Conservation (phyloP, 2,329 filamentous ascomycete species). For the Botrytis tulipae region DNA sequence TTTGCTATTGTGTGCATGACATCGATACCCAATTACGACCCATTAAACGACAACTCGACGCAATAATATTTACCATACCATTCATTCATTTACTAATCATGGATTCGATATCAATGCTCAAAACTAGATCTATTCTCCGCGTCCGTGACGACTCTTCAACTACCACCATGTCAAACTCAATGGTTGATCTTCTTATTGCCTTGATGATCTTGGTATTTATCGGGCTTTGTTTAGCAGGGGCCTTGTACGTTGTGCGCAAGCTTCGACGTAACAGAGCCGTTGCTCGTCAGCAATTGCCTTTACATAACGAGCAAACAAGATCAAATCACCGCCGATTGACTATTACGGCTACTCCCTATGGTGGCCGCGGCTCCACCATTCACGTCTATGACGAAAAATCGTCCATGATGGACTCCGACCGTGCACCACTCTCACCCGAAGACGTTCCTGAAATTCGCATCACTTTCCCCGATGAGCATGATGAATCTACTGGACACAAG, state of each 20-base stretch:
- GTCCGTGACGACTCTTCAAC: constrained; percentile 45
- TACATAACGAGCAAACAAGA: constrained; percentile 59
- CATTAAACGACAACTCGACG: constrained; percentile 11
- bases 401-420: constrained; percentile 72
- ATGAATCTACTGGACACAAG: constrained; percentile 70
- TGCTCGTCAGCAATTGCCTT: constrained; percentile 58
- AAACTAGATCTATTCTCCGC: constrained; percentile 45
- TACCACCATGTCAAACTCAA: constrained; percentile 53
- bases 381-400: constrained; percentile 79
- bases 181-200: constrained; percentile 75
- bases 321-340: constrained; percentile 55
- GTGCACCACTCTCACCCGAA: constrained; percentile 74
- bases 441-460: constrained; percentile 94
- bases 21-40: constrained; percentile 8
- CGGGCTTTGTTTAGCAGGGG: constrained; percentile 63
- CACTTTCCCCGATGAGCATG: constrained; percentile 94
- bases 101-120: constrained; percentile 33
- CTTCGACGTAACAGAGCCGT: constrained; percentile 50
- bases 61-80: constrained; percentile 6
- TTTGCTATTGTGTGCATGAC: constrained; percentile 13
- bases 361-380: constrained; percentile 62
- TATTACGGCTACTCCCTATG: constrained; percentile 48
- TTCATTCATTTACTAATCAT: constrained; percentile 21
- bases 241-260: constrained; percentile 71
- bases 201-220: constrained; percentile 77